Conservation (phyloP, 768 basidiomycete species). For the Leccinum pellstonianum region DNA sequence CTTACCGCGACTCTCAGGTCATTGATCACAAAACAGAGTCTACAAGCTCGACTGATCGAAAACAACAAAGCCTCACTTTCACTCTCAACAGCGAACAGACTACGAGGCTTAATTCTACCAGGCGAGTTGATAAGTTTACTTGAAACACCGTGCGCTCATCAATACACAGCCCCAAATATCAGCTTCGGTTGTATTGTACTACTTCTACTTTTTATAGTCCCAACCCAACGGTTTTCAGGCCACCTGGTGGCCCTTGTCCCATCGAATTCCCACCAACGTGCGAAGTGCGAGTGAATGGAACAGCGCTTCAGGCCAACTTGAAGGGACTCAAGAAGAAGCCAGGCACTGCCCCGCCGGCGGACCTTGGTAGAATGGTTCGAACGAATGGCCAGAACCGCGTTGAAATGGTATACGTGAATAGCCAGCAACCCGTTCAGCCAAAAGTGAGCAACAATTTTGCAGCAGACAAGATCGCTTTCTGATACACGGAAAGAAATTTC, state of each 20-base stretch:
- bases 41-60: constrained; percentile 72
- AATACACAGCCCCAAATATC: constrained; percentile 58
- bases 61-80: constrained; percentile 60
- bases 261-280: constrained; percentile 91
- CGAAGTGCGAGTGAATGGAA: constrained; percentile 83
- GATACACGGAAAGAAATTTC: constrained; percentile 81
- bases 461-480: constrained; percentile 4
- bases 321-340: constrained; percentile 95
- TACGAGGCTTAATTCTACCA: constrained; percentile 53
- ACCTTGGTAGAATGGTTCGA: constrained; percentile 47
- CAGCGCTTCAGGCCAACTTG: constrained; percentile 67
- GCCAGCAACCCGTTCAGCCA: constrained; percentile 68
- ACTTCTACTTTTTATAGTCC: constrained; percentile 71
- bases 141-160: constrained; percentile 10
- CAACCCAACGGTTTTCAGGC: constrained; percentile 49
- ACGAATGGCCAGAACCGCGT: constrained; percentile 57
- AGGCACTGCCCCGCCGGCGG: constrained; percentile 90
- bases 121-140: constrained; percentile 40
- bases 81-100: constrained; percentile 65
- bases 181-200: constrained; percentile 87
- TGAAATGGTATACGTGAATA: constrained; percentile 90
- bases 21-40: constrained; percentile 52
- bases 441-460: constrained; percentile 50
- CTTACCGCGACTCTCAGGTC: not conserved
- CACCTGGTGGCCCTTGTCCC: constrained; percentile 55